These are phyloP conservation scores for Trametes polyzona DNA, from an alignment of 1,284 basidiomycete genomes.

Conservation along the genomic window DNA sequence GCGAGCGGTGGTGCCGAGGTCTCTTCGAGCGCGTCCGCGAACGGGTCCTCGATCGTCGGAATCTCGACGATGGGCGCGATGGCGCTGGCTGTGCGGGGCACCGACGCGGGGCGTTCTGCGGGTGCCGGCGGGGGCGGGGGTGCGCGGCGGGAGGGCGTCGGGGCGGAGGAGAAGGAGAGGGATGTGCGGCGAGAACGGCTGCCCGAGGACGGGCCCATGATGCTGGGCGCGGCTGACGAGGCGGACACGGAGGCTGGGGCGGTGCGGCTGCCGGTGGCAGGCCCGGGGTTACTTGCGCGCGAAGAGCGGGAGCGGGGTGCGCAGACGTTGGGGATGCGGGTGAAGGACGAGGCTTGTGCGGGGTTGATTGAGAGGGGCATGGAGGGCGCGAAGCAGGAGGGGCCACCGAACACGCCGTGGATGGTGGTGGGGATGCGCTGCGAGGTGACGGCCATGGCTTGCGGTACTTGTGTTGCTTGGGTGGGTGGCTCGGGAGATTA, in stretches of 20 bases:
- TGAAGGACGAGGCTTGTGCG: slow-evolving; percentile 31
- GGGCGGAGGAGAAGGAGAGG: slow-evolving; percentile 18
- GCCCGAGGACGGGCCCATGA: slow-evolving; percentile 10
- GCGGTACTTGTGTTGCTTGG: too few species aligned
- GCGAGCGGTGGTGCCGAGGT: slow-evolving; percentile 15
- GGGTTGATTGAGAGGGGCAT: slow-evolving; percentile 21
- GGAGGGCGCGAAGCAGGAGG: slow-evolving; percentile 25
- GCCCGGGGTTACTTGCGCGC: slow-evolving; percentile 7
- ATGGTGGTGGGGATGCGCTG: slow-evolving; percentile 36
- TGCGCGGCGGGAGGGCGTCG: slow-evolving; percentile 23
- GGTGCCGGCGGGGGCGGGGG: slow-evolving; percentile 28
- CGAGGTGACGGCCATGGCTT: slow-evolving; percentile 31
- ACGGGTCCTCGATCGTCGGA: slow-evolving; percentile 30
- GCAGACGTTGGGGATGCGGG: slow-evolving; percentile 33
- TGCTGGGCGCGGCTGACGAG: too few species aligned
- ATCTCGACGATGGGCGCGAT: slow-evolving; percentile 5
- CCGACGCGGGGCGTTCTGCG: slow-evolving; percentile 19
- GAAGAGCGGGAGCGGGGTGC: slow-evolving; percentile 19
- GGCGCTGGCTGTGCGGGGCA: slow-evolving; percentile 6
- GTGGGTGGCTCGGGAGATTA: background rate
- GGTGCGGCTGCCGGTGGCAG: slow-evolving; percentile 20
- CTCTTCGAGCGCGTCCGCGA: slow-evolving; percentile 26
- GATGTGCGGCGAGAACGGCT: slow-evolving; percentile 17
- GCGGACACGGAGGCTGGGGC: slow-evolving; percentile 9
- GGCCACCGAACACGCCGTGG: slow-evolving; percentile 31